Conservation (phyloP, 148 eudicot genomes). For the Vaccinium myrtillus region DNA sequence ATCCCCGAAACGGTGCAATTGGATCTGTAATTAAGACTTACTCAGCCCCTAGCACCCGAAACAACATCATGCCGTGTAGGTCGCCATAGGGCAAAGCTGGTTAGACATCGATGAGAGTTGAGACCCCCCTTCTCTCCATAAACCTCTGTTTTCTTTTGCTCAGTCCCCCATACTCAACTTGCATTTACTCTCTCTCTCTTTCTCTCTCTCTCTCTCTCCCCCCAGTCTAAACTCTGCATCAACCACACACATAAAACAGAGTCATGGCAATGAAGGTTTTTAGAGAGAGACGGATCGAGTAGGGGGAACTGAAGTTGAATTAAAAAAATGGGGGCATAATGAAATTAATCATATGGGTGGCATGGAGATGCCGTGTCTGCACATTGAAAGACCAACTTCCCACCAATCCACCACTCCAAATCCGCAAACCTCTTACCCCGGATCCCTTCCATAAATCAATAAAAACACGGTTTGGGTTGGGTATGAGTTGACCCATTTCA, state of each 20-base stretch:
- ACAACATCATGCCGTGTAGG: background rate
- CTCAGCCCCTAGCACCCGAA: background rate
- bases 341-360: conserved; percentile 13
- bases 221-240: background rate
- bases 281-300: background rate
- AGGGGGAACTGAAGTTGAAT: background rate
- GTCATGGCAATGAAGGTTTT: background rate
- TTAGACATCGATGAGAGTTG: no score
- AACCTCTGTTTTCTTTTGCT: no score
- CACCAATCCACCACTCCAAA: no score
- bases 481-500: no score
- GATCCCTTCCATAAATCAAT: no score
- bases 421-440: no score
- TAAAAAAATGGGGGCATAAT: background rate
- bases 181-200: background rate
- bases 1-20: background rate
- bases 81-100: no score
- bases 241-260: background rate
- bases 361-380: conserved; percentile 60
- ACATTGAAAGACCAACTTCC: conserved; percentile 38
- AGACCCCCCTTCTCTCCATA: no score
- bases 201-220: background rate
- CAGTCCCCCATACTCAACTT: background rate
- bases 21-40: background rate
- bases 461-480: no score